A percentile compares a stretch with the other conserved stretches of the same genome.
Evolutionary conservation across 805 yeast species (phyloP).

Genomic region (Tetrapisispora taiwanensis): DNA sequence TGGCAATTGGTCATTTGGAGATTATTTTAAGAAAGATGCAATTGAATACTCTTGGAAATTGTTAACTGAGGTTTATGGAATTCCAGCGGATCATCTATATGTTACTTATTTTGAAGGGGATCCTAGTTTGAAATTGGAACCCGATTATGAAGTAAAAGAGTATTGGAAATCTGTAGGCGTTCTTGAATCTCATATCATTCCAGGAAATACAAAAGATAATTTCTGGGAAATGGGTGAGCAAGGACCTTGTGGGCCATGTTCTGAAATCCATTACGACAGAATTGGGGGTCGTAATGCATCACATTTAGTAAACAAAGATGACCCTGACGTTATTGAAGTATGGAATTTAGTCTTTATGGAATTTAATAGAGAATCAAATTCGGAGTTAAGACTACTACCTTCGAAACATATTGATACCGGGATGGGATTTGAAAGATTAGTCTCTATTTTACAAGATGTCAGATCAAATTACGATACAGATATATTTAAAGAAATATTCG

Average conservation of each 20-base stretch:
- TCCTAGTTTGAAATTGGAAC: conserved; percentile 64
- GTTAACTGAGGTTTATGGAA: conserved; percentile 73
- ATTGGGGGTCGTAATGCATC: conserved; percentile 97
- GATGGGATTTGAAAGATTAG: conserved; percentile 96
- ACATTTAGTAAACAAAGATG: conserved; percentile 83
- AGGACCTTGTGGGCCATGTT: conserved; percentile 99
- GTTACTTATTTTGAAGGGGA: conserved; percentile 98
- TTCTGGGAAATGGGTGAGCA: conserved; percentile 99
- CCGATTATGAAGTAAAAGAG: conserved; percentile 88
- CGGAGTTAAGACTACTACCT: conserved; percentile 71
- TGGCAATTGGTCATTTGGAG: conserved; percentile 99
- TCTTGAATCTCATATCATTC: conserved; percentile 80
- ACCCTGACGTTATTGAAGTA: conserved; percentile 93
- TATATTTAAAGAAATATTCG: conserved; percentile 82
- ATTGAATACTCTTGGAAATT: conserved; percentile 83
- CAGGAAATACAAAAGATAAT: conserved; percentile 87
- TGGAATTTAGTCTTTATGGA: conserved; percentile 98
- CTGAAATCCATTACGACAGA: conserved; percentile 95
- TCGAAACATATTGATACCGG: conserved; percentile 97
- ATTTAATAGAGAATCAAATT: conserved; percentile 86
- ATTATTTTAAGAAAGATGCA: conserved; percentile 94
- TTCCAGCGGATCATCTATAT: conserved; percentile 69
- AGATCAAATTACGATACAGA: conserved; percentile 94
- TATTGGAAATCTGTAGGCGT: conserved; percentile 85
- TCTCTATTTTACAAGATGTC: conserved; percentile 84